Base-by-base conservation (phyloP, 208 protist species). In the Acanthamoeba quina region DNA sequence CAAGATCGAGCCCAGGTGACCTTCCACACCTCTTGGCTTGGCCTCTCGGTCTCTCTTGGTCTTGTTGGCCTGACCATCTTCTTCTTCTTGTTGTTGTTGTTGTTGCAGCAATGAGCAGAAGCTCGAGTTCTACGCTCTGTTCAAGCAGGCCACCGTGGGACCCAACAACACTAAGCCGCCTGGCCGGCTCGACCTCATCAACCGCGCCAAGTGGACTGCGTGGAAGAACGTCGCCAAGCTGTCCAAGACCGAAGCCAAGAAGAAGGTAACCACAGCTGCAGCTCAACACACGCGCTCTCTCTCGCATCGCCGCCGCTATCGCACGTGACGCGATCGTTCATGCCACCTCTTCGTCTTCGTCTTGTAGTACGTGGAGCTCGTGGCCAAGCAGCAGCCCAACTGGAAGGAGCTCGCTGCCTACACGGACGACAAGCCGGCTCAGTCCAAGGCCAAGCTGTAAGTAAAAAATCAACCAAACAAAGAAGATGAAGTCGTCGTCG, bases 131-230 rank as follows among this genome's bases (percentile, higher is more conserved):
- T 99, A 99, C 96, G 97, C 95, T n/a, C 95, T 99, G 24, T 99
- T 97, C 97, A 99, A 99, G 97, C 99, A 99, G 97, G 98, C 98
- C 56, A 99, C 98, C 54, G 98, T 98, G 94, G 99, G 99, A 11
- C 98, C 99, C 72, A 97, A 58, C 94, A 96, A 95, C 89, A 95
- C 95, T 26, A 80, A 91, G 85, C 37, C 85, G 31, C 85, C 85
- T 11, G 54, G 60, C 6, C n/a, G 85, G 0, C 60, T 91, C 31
- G 85, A 91, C 60, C 60, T 91, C 34, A 72, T 91, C 62, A 91
- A 91, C 60, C 54, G 85, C 9, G 54, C 98, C 94, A 99, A 99
- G 97, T 99, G 98, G 97, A 91, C 54, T 19, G 85, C 85, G 19
- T 91, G 85, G 85, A 91, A 91, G 60, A 56, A 72, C 41, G 34